A percentile compares a stretch with the other conserved stretches of the same genome.
phyloP scores from a whole-genome alignment of 306 rosid genomes.

The Boehmeria nivea region DNA sequence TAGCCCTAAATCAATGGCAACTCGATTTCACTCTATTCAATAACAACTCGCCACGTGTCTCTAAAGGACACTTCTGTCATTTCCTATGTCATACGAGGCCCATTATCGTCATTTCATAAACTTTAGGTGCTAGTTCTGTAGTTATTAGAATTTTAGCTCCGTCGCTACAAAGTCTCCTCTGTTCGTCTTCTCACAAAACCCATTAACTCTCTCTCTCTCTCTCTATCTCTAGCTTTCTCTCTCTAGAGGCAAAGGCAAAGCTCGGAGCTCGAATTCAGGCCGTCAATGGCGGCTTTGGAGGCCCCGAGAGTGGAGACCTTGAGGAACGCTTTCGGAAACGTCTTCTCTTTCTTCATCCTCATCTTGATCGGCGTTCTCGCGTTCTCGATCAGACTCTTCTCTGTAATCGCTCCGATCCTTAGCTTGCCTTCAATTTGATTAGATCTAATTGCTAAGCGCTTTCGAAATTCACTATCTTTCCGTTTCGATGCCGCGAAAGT shows the following conservation, averaged over 20 bases:
- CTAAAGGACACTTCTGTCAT: conserved; percentile 1
- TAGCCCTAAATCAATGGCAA: conserved; percentile 9
- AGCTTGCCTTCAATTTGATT: conserved; percentile 4
- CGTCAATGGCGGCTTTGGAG: conserved; percentile 92
- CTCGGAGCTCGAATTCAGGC: conserved; percentile 40
- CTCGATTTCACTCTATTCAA: neutral
- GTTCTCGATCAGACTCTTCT: conserved; percentile 97
- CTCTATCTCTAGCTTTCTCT: conserved; percentile 7
- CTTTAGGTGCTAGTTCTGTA: neutral
- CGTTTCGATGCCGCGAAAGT: conserved; percentile 15
- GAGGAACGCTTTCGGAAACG: conserved; percentile 79
- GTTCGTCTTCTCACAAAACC: conserved; percentile 18
- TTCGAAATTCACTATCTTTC: neutral
- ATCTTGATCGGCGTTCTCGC: conserved; percentile 95
- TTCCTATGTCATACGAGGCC: neutral
- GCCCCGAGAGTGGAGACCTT: conserved; percentile 40
- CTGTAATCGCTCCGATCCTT: conserved; percentile 60
- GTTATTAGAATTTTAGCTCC: neutral
- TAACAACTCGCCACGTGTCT: neutral
- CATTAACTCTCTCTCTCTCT: conserved; percentile 11
- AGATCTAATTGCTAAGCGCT: conserved; percentile 35
- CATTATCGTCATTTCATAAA: neutral
- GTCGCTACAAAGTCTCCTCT: conserved; percentile 17
- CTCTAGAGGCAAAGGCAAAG: conserved; percentile 15
- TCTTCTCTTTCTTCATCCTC: conserved; percentile 79